Percentiles rank a stretch among this genome's conserved stretches.
Conservation (phyloP, 2,329 filamentous ascomycete species). For the Colletotrichum tofieldiae region DNA sequence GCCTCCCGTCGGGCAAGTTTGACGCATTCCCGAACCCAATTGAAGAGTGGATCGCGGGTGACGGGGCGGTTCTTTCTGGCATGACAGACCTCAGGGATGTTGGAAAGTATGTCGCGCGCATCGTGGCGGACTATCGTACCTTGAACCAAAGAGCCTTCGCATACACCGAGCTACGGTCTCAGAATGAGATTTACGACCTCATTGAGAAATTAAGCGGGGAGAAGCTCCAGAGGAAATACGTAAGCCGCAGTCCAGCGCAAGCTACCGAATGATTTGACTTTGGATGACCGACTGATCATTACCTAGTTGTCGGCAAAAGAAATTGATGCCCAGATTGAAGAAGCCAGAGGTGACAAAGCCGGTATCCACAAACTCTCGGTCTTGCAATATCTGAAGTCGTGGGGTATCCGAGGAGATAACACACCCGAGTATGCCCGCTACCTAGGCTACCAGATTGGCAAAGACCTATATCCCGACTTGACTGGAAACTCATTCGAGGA, state of each 20-base stretch:
- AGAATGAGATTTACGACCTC: constrained; percentile 62
- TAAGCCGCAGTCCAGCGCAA: background rate
- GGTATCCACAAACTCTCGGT: constrained; percentile 11
- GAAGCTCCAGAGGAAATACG: constrained; percentile 52
- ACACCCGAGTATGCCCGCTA: constrained; percentile 67
- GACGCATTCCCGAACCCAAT: constrained; percentile 1
- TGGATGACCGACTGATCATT: background rate
- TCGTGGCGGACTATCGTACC: constrained; percentile 67
- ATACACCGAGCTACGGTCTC: constrained; percentile 62
- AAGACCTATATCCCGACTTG: constrained; percentile 69
- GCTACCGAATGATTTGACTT: background rate
- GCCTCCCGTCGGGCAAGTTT: constrained; percentile 48
- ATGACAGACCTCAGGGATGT: constrained; percentile 68
- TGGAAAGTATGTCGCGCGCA: constrained; percentile 65
- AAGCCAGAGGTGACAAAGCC: constrained; percentile 12
- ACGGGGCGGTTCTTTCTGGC: constrained; percentile 60
- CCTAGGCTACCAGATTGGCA: constrained; percentile 67
- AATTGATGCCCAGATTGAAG: constrained; percentile 18
- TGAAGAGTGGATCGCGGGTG: constrained; percentile 58
- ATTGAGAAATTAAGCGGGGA: constrained; percentile 66
- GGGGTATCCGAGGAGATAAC: constrained; percentile 68
- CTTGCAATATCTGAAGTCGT: constrained; percentile 61
- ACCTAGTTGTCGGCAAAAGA: constrained; percentile 21
- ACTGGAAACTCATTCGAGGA: constrained; percentile 22
- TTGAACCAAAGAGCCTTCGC: constrained; percentile 67